Percentiles rank a stretch among this genome's conserved stretches.
Evolutionary conservation across 345 rosid genomes (phyloP).

Genomic region (Moricandia moricandioides): DNA sequence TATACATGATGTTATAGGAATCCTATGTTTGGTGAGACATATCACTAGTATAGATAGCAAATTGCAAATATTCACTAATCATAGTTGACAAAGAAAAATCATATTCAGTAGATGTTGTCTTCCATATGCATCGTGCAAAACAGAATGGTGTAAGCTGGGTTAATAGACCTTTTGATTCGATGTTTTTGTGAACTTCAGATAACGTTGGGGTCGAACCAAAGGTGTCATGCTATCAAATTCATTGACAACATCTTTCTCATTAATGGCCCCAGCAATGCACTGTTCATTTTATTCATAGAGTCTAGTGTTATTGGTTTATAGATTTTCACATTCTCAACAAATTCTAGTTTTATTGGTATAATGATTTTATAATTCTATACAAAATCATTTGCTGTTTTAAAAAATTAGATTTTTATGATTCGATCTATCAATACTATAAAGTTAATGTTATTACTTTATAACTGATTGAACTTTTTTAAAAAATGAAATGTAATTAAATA

Average conservation of each 20-base stretch:
- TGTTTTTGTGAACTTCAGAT: background rate
- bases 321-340: no score
- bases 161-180: background rate
- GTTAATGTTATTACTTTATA: no score
- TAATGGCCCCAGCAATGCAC: slow-evolving; percentile 68
- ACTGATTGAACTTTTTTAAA: no score
- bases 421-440: no score
- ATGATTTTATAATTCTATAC: no score
- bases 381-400: no score
- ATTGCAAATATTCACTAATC: background rate
- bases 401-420: no score
- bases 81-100: no score
- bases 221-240: no score
- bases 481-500: no score
- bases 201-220: slow-evolving; percentile 43
- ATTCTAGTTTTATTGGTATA: no score
- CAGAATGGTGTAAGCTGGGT: background rate
- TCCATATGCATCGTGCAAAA: slow-evolving; percentile 63
- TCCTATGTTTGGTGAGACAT: background rate
- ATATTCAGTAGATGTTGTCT: slow-evolving; percentile 49
- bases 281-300: background rate
- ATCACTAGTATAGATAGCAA: background rate
- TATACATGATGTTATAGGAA: background rate
- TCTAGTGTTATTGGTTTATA: no score
- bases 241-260: slow-evolving; percentile 79